phyloP scores from a whole-genome alignment of 225 moss, liverwort and hornwort genomes.

The Marchantia paleacea region DNA sequence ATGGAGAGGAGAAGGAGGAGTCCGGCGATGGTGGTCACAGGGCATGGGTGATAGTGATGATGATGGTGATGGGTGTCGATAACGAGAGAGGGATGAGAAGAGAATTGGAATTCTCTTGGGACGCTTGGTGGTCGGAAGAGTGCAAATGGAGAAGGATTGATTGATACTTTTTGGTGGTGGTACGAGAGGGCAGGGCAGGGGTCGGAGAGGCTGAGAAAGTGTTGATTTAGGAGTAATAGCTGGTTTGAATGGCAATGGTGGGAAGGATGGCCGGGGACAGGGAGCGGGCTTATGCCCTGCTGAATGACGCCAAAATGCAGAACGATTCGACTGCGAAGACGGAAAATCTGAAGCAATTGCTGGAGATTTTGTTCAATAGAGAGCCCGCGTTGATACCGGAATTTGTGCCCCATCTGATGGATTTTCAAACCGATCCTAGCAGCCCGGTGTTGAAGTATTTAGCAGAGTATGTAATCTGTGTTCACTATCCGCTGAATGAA shows the following conservation, averaged over 20 bases:
- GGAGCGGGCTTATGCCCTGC: slow-evolving; percentile 73
- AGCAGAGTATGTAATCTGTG: slow-evolving; percentile 67
- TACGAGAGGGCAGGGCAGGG: slow-evolving; percentile 1
- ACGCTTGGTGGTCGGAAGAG: not conserved
- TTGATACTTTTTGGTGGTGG: not conserved
- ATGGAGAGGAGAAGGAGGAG: slow-evolving; percentile 12
- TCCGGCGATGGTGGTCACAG: not conserved
- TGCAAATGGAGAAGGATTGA: slow-evolving; percentile 1
- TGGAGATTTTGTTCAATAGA: slow-evolving; percentile 76
- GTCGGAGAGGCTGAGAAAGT: not conserved
- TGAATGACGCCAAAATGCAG: slow-evolving; percentile 75
- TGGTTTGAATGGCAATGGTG: slow-evolving; percentile 50
- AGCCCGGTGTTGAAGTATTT: slow-evolving; percentile 79
- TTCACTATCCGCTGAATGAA: not conserved
- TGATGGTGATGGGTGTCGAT: not conserved
- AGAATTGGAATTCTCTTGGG: not conserved
- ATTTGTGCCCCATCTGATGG: slow-evolving; percentile 85
- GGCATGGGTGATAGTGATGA: slow-evolving; percentile 4
- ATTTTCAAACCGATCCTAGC: slow-evolving; percentile 80
- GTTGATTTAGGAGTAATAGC: not conserved
- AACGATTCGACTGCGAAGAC: slow-evolving; percentile 62
- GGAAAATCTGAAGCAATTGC: slow-evolving; percentile 75
- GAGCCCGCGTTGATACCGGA: slow-evolving; percentile 78
- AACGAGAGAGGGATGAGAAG: not conserved
- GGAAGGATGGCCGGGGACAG: slow-evolving; percentile 75